phyloP scores from a whole-genome alignment of 257 asterid species.

The Solanum bulbocastanum region DNA sequence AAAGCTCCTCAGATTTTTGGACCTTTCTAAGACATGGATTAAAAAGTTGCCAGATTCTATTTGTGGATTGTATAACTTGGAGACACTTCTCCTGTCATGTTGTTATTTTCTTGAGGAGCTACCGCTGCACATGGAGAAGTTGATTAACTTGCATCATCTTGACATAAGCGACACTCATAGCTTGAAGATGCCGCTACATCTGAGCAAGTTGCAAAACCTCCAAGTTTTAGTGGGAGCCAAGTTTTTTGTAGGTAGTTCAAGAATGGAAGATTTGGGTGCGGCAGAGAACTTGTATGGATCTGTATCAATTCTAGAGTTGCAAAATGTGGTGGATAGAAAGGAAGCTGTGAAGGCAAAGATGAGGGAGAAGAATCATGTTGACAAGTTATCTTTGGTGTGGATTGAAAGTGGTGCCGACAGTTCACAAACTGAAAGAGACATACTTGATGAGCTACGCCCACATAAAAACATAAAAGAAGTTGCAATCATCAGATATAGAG shows the following conservation, averaged over 20 bases:
- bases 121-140: background rate
- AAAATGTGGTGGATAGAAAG: background rate
- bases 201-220: background rate
- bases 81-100: background rate
- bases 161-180: rapidly evolving
- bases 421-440: background rate
- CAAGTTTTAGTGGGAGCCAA: background rate
- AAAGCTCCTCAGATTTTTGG: background rate
- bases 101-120: background rate
- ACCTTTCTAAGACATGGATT: background rate
- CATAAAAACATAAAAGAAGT: no score
- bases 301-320: background rate
- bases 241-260: background rate
- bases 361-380: background rate
- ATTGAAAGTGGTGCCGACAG: background rate
- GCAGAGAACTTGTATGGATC: background rate
- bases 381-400: background rate
- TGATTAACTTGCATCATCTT: background rate
- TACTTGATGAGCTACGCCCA: background rate
- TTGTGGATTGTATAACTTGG: background rate
- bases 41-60: background rate
- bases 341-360: background rate
- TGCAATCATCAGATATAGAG: no score
- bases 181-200: background rate
- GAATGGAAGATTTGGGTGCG: background rate